Evolutionary conservation across 1,284 basidiomycete genomes (phyloP), one percentile per base, ranked within the genome.

Genomic region (Heterobasidion irregulare): DNA sequence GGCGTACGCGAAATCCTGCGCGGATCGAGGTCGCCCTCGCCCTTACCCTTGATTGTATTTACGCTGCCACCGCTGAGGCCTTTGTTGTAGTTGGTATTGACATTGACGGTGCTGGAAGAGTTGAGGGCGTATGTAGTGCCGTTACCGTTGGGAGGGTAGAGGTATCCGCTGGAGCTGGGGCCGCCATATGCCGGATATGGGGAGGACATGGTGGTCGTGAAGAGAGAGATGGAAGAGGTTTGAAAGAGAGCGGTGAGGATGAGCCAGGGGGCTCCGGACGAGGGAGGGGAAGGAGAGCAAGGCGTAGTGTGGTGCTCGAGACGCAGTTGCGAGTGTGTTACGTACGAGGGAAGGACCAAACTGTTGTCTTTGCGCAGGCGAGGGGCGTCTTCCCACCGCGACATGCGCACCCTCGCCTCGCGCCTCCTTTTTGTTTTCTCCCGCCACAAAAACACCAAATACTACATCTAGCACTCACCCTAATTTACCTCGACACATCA

Each of bases 1-100:
- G 73, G 73, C 1, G 73, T 75, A 18, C 73, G 62, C n/a, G 59
- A 59, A n/a, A 67, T 57, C 61, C 53, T 44, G 1, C 41, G 44
- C 13, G 49, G 44, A 43, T 36, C 41, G n/a, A 34, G 57, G 53
- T 57, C 53, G 49, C 53, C 38, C 53, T 55, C 63, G 26, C 5
- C 12, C 34, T 32, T 32, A 32, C 6, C 41, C 50, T 61, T 58
- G 50, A 52, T 59, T 36, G 57, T 50, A 53, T 61, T 16, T 44
- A 13, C 41, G 6, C 41, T 44, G 13, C 41, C 41, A 44, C 16
- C 16, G 5, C 41, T 16, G 4, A 44, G 12, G 13, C 41, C 41
- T 1, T 44, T 44, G 13, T 44, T 44, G 13, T 13, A 13, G 41
- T 32, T 32, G 12, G 5, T 26, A 50, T 50, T 33, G 56, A 16